Evolutionary conservation across 2,329 filamentous ascomycete genomes (phyloP).

Genomic region (Albophoma yamanashiensis): DNA sequence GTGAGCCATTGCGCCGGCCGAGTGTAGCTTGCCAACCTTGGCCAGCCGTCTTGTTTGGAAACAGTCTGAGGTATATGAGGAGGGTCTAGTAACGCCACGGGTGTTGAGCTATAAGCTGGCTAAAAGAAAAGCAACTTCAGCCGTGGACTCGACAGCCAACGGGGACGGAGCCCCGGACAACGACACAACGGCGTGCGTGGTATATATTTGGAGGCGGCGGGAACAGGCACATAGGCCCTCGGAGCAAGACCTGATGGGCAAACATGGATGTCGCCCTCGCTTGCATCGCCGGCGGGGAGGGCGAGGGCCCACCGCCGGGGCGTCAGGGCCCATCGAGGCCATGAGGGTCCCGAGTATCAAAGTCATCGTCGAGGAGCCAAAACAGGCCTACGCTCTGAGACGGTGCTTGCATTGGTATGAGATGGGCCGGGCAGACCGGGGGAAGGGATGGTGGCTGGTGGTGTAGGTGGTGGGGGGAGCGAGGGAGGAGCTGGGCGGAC

Average conservation of each 20-base stretch:
- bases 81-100: background rate
- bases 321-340: slow-evolving; percentile 2
- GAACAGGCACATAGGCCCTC: background rate
- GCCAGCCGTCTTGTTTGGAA: background rate
- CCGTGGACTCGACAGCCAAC: background rate
- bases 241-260: background rate
- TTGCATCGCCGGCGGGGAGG: slow-evolving; percentile 1
- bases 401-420: slow-evolving; percentile 5
- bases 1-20: slow-evolving; percentile 41
- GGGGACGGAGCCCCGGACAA: background rate
- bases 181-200: background rate
- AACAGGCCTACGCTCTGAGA: slow-evolving; percentile 9
- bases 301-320: slow-evolving; percentile 1
- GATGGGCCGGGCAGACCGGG: background rate
- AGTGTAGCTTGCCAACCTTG: background rate
- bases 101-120: background rate
- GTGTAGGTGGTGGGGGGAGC: background rate
- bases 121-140: background rate
- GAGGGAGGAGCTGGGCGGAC: background rate
- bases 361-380: slow-evolving; percentile 6
- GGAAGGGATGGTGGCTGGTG: background rate
- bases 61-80: background rate
- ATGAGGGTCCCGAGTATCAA: slow-evolving; percentile 5
- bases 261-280: background rate
- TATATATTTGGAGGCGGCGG: slow-evolving; percentile 1